phyloP scores from a whole-genome alignment of 1,284 basidiomycete genomes.

The Puccinia triticina region DNA sequence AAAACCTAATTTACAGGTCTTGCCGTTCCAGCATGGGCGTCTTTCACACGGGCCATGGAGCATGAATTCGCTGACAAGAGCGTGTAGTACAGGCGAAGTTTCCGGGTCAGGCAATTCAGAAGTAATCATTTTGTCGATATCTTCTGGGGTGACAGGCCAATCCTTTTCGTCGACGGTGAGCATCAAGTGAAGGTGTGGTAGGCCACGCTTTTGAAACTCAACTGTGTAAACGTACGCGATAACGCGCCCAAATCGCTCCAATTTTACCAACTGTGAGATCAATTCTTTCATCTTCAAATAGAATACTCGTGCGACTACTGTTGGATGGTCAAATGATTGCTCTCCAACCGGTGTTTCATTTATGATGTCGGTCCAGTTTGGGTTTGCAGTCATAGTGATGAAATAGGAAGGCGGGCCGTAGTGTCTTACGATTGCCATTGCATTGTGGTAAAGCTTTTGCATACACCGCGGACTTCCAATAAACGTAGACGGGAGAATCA shows the following conservation, averaged over 20 bases:
- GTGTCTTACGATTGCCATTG: slow-evolving; percentile 59
- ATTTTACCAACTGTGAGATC: neutral
- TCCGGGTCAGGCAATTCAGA: slow-evolving; percentile 63
- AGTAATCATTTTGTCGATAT: slow-evolving; percentile 62
- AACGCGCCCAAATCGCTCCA: neutral
- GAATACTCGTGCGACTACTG: neutral
- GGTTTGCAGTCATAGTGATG: slow-evolving; percentile 54
- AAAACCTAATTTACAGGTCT: slow-evolving; percentile 6
- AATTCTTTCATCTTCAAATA: neutral
- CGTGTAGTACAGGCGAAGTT: slow-evolving; percentile 60
- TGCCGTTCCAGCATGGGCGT: neutral
- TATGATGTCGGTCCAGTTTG: slow-evolving; percentile 62
- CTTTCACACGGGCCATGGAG: slow-evolving; percentile 58
- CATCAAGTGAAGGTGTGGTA: no score
- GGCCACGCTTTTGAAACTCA: no score
- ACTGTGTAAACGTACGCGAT: no score
- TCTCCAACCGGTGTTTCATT: neutral
- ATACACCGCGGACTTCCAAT: slow-evolving; percentile 60
- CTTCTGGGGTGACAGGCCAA: no score
- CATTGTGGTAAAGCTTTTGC: no score
- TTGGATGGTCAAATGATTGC: neutral
- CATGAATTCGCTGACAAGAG: neutral
- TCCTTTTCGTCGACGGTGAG: no score
- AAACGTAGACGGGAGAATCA: slow-evolving; percentile 62
- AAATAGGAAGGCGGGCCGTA: slow-evolving; percentile 61